Percentiles rank a stretch among this genome's conserved stretches.
phyloP scores from a whole-genome alignment of 2,329 filamentous ascomycete species.

The Sporothrix sp. region DNA sequence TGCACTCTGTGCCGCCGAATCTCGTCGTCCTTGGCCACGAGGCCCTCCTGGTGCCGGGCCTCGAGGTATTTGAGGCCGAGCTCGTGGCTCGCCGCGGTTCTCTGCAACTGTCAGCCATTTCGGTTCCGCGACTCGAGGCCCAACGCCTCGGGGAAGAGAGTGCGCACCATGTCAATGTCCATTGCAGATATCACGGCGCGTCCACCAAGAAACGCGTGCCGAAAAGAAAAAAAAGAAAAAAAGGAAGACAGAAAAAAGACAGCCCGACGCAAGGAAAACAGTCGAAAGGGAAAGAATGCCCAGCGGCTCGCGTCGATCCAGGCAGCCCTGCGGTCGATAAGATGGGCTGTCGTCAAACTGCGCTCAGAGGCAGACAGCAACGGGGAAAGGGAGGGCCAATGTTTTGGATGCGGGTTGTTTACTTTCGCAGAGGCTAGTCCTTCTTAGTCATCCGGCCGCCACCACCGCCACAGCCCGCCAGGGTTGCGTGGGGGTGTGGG shows the following conservation, averaged over 20 bases:
- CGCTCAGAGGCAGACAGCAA: not conserved
- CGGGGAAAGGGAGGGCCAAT: not conserved
- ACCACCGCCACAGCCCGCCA: not conserved
- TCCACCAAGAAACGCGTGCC: not conserved
- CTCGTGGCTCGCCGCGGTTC: constrained; percentile 36
- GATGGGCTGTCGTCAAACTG: constrained; percentile 3
- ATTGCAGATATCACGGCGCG: constrained; percentile 1
- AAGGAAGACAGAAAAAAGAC: not conserved
- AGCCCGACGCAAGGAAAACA: not conserved
- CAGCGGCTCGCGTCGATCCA: not conserved
- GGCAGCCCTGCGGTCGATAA: not conserved
- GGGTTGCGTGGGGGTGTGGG: constrained; percentile 6
- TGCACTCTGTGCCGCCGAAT: constrained; percentile 59
- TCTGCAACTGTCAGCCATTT: constrained; percentile 25
- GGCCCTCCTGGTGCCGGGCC: constrained; percentile 52
- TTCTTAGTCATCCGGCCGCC: constrained; percentile 4
- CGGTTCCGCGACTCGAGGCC: not conserved
- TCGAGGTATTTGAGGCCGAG: constrained; percentile 64
- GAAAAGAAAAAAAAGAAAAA: not conserved
- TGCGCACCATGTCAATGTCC: constrained; percentile 10
- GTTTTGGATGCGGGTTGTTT: constrained; percentile 17
- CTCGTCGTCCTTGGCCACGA: constrained; percentile 66
- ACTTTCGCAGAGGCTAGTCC: constrained; percentile 8
- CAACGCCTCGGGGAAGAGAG: not conserved
- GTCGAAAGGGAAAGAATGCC: not conserved